phyloP scores from a whole-genome alignment of 2,329 filamentous ascomycete genomes.

The Pyricularia grisea region DNA sequence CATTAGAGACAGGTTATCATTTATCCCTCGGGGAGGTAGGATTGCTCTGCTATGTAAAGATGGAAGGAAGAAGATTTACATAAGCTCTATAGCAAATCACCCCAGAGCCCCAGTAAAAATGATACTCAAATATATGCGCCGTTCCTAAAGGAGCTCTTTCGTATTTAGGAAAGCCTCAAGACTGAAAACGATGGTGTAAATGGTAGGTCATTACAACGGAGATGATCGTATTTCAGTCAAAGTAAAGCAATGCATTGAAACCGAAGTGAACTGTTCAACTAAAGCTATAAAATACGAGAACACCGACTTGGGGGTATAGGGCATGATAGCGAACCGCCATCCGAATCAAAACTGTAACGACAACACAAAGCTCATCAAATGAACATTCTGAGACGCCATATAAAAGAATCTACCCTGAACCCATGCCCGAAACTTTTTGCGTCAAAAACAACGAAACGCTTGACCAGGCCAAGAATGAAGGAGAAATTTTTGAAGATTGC shows the following conservation, averaged over 20 bases:
- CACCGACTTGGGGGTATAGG: background rate
- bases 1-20: no score
- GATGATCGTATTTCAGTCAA: background rate
- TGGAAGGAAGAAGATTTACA: no score
- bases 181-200: background rate
- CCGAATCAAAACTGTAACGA: background rate
- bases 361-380: background rate
- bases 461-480: background rate
- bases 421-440: background rate
- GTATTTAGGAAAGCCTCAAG: background rate
- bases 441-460: background rate
- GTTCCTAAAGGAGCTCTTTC: no score
- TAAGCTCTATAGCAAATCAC: no score
- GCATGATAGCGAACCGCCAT: background rate
- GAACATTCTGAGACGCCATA: background rate
- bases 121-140: no score
- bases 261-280: background rate
- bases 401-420: background rate
- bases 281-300: background rate
- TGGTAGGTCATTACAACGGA: background rate
- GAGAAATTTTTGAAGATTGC: background rate
- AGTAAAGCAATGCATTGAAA: background rate
- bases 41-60: no score
- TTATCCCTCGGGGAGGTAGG: no score
- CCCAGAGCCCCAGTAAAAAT: no score